Base-by-base conservation (phyloP, 352 stramenopile species). In the Globisporangium lucens region DNA sequence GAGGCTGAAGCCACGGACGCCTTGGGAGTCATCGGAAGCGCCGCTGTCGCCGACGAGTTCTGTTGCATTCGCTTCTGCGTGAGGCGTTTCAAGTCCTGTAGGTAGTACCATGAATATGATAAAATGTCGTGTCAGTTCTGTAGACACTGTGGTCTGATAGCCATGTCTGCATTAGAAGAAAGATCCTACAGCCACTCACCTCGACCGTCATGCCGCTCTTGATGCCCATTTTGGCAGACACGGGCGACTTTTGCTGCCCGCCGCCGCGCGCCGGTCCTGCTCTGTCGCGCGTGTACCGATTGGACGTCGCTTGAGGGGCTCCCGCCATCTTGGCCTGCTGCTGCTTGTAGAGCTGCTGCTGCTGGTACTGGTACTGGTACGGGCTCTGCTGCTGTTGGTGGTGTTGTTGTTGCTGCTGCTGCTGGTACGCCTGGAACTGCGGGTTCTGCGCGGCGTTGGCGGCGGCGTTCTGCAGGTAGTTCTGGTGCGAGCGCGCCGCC, bases 191-290 rank as follows among this genome's bases (percentile, higher is more conserved):
- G 5, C 5, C 41, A 59, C 53, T 6, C 62, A 82, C 75, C 74
- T 95, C 87, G 57, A 95, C 87, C 5, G 87, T 95, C 87, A 95
- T 95, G 65, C 87, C 87, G 75, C 87, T 95, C 74, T 95, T 95
- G 68, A 95, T 95, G 38, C 87, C 87, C 82, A 93, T 91, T 63
- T 91, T 93, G 29, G 75, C 75, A 0, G 82, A 83, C 65, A 76
- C 68, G 56, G 75, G 56, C 56, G 70, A 56, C 57, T 85, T 89
- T 22, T 76, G 75, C 24, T 66, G 36, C 4, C 72, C 61, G 41
- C 72, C 61, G 30, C 66, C 61, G 38, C 66, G 66, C 52, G 63
- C 43, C 1, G 60, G 51, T 6, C 33, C 64, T 27, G 64, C 56
- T 10, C 64, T 58, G 29, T 63, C 56, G 38, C 66, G 60, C 51